Base-by-base conservation (phyloP, 2,329 filamentous ascomycete genomes). In the Penicillium oxalicum region DNA sequence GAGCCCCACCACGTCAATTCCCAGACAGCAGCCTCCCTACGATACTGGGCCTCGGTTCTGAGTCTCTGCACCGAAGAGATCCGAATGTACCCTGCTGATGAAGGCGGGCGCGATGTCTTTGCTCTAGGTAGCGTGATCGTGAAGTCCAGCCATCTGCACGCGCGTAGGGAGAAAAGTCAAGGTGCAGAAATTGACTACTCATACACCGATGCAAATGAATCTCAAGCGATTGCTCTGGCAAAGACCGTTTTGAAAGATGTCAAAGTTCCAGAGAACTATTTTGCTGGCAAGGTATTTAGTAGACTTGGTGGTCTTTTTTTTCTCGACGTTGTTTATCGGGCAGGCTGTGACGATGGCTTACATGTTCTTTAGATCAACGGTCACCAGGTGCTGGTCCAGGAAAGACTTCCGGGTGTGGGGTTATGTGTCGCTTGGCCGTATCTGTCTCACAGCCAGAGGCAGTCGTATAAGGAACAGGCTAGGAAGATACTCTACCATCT, bases 151-250 rank as follows among this genome's bases (percentile, higher is more conserved):
- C 67, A 70, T 52, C 60, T 67, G 9, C 61, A 69, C 36, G 32
- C 48, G 4, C 26, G 24, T 9, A 18, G 18, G 18, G 38, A 43
- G 24, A 24, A 45, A 18, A 40, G 40, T 43, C 40, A 40, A 47
- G 2, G 47, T 41, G 36, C 44, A 49, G 48, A 61, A 34, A 56
- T 56, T 5, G 67, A 72, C 53, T 74, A 67, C 56, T 69, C 70
- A 9, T 70, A 65, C 45, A 65, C 67, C 11, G 72, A 75, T 57
- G 61, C 60, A 3, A 75, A 75, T 50, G 71, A 75, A 48, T 45
- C 66, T 1, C 36, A 57, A n/a, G 70, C 68, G 24, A 61, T 57
- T 52, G 44, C 52, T 45, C 32, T 72, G n/a, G 69, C 63, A 24
- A 64, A 56, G 48, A 49, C 44, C 1, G 50, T 56, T 8, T 44